Evolutionary conservation across 495 filamentous ascomycete species (phyloP), one percentile per base, ranked within the genome.

Genomic region (Mytilinidion resinicola): DNA sequence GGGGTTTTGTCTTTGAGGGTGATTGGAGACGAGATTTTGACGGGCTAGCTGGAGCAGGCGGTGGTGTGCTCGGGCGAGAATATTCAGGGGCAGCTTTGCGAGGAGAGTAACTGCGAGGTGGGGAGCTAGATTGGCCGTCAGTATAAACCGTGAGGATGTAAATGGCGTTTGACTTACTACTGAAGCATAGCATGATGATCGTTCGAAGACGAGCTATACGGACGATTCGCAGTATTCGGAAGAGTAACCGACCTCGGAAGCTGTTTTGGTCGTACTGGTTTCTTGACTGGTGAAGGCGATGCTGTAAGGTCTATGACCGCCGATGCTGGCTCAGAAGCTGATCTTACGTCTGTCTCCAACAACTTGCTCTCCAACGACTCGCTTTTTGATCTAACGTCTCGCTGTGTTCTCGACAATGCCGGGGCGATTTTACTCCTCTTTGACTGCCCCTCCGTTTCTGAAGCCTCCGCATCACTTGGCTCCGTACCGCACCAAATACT

Each of bases 1-100:
- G 61, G 42, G 46, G 17, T 30, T 67, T 74, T n/a, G 69, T 63
- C 61, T 82, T 84, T 0, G 73, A 74, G 5, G 83, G 83, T 1
- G 83, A 85, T 14, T 67, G 68, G 10, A 82, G 69, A 10, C 60
- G 60, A 9, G 58, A 53, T 56, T 75, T 79, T 0, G 72, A 67
- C 33, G 80, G 78, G 51, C 73, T 81, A 21, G 67, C 46, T 35
- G 78, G 75, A 33, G 55, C 25, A n/a, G 56, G 37, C 11, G 67
- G 65, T 46, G 69, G 69, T 20, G 66, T 63, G 30, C 49, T 52
- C 10, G 67, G 67, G 1, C 58, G 60, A 2, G 55, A 44, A 30
- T 6, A 30, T 10, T 53, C 46, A 15, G 64, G 53, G n/a, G 53
- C 56, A 3, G 48, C 50, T 55, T 70, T 72, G 9, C 51, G 38